Conservation (phyloP, 495 filamentous ascomycete genomes). For the Aspergillus homomorphus region DNA sequence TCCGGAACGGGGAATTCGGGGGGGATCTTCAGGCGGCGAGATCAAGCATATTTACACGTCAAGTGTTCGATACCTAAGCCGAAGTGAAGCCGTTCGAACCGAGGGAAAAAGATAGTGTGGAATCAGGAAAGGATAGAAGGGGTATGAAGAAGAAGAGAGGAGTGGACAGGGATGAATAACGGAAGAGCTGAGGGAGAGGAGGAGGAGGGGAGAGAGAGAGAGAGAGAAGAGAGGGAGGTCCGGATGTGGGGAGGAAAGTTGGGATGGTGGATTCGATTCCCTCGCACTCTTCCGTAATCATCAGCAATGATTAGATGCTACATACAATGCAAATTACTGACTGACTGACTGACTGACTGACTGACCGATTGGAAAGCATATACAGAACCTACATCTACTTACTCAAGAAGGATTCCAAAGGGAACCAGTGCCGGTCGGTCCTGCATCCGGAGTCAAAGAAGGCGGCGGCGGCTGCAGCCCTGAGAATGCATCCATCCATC, state of each 20-base stretch:
- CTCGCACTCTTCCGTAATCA: background rate
- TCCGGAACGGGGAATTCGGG: conserved; percentile 14
- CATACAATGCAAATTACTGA: too few relatives aligned
- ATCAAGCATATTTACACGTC: conserved; percentile 21
- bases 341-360: background rate
- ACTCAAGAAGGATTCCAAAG: background rate
- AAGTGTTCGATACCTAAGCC: conserved; percentile 1
- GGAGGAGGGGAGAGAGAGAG: too few relatives aligned
- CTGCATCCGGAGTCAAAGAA: background rate
- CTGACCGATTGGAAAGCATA: background rate
- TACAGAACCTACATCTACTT: background rate
- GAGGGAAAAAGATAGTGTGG: background rate
- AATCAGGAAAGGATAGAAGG: background rate
- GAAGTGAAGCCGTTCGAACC: background rate
- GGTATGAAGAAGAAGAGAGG: conserved; percentile 3
- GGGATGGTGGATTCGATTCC: background rate
- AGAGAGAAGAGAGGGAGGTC: conserved; percentile 18
- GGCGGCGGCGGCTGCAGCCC: background rate
- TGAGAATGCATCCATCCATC: background rate
- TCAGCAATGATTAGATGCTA: background rate
- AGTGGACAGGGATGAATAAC: conserved; percentile 9
- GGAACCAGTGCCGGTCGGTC: background rate
- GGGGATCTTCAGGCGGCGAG: conserved; percentile 11
- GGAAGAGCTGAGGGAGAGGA: too few relatives aligned
- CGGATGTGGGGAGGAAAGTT: conserved; percentile 18